These are phyloP conservation scores for Salix udensis DNA, from an alignment of 345 rosid species.

Conservation along the genomic window DNA sequence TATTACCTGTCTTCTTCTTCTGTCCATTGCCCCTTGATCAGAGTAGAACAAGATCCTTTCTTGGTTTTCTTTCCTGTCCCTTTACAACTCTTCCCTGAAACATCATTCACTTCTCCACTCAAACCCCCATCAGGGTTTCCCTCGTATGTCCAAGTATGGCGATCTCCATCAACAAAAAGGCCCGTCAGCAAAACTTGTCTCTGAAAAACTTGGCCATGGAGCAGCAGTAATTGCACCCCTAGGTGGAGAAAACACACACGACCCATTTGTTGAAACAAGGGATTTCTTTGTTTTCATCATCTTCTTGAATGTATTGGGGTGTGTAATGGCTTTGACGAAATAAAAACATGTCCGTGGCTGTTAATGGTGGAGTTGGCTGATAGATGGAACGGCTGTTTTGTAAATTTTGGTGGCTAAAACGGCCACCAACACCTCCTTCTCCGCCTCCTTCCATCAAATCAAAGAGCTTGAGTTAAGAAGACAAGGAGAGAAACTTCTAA, in stretches of 20 bases:
- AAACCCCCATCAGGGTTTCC: slow-evolving; percentile 26
- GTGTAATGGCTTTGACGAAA: slow-evolving; percentile 41
- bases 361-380: slow-evolving; percentile 54
- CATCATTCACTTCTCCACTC: slow-evolving; percentile 12
- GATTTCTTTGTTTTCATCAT: slow-evolving; percentile 20
- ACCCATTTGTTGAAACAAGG: slow-evolving; percentile 16
- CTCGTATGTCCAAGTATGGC: slow-evolving; percentile 19
- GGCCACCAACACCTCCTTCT: slow-evolving; percentile 3
- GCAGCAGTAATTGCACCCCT: slow-evolving; percentile 19
- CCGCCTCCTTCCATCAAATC: slow-evolving; percentile 37
- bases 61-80: slow-evolving; percentile 37
- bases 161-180: slow-evolving; percentile 20
- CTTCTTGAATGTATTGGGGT: slow-evolving; percentile 22
- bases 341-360: slow-evolving; percentile 77
- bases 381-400: slow-evolving; percentile 12
- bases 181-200: slow-evolving; percentile 33
- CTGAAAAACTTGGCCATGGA: slow-evolving; percentile 30
- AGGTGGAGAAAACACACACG: slow-evolving; percentile 15
- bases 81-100: slow-evolving; percentile 17
- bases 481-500: slow-evolving; percentile 1
- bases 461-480: slow-evolving; percentile 7
- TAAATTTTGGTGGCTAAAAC: slow-evolving; percentile 19
- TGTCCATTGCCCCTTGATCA: slow-evolving; percentile 98
- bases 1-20: slow-evolving; percentile 82
- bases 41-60: slow-evolving; percentile 39